Percentiles rank a stretch among this genome's conserved stretches.
Evolutionary conservation across 805 yeast genomes (phyloP).

Genomic region (Scheffersomyces spartinae): DNA sequence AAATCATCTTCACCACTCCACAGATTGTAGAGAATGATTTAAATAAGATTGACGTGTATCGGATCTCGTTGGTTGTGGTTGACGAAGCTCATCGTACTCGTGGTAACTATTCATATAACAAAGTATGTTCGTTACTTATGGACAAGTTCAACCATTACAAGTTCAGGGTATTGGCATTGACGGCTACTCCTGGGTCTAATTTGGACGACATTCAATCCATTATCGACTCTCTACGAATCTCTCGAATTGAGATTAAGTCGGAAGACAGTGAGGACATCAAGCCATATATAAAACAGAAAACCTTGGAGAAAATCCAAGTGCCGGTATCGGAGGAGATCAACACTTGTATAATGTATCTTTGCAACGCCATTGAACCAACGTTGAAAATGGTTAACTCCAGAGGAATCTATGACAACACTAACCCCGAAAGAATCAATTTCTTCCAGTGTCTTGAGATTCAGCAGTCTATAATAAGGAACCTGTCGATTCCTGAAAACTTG

Average conservation of each 20-base stretch:
- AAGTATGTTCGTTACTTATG: constrained; percentile 56
- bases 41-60: constrained; percentile 59
- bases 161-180: constrained; percentile 70
- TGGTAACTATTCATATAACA: constrained; percentile 82
- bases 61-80: constrained; percentile 63
- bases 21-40: constrained; percentile 92
- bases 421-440: constrained; percentile 58
- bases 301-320: constrained; percentile 44
- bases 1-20: constrained; percentile 90
- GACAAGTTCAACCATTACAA: constrained; percentile 46
- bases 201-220: constrained; percentile 83
- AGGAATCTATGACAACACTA: constrained; percentile 51
- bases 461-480: constrained; percentile 43
- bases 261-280: constrained; percentile 72
- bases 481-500: constrained; percentile 48
- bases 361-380: constrained; percentile 60
- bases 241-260: constrained; percentile 75
- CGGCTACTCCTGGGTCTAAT: constrained; percentile 93
- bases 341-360: constrained; percentile 42
- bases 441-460: constrained; percentile 64
- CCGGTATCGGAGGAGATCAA: constrained; percentile 45
- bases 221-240: constrained; percentile 58
- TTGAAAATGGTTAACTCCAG: constrained; percentile 52
- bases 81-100: constrained; percentile 96
- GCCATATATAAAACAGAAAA: constrained; percentile 65